Conservation (phyloP, 257 asterid species). For the Fraxinus pennsylvanica region DNA sequence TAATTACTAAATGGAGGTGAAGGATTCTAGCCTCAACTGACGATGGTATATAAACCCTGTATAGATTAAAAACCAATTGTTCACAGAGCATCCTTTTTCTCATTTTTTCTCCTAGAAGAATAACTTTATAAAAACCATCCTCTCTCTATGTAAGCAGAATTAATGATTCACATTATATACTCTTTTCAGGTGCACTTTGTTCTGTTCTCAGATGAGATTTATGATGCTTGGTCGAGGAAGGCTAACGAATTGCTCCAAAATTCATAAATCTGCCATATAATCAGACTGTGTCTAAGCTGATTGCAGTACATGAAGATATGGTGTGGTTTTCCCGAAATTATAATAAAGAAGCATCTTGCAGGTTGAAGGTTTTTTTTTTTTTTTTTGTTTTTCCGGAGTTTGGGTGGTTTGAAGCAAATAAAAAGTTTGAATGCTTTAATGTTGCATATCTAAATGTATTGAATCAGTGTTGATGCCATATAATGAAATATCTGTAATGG, state of each 20-base stretch:
- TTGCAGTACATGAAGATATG: neutral
- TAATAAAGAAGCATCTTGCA: neutral
- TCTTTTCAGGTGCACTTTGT: constrained; percentile 84
- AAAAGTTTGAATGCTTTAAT: neutral
- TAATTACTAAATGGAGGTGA: neutral
- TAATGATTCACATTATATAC: neutral
- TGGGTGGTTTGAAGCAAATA: neutral
- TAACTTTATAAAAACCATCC: neutral
- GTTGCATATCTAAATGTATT: neutral
- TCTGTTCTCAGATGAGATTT: constrained; percentile 72
- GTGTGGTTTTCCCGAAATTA: neutral
- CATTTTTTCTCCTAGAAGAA: neutral
- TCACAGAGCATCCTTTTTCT: neutral
- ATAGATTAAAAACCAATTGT: neutral
- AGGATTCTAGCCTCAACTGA: neutral
- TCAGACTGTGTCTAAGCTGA: neutral
- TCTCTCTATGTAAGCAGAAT: neutral
- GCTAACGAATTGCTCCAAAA: constrained; percentile 61
- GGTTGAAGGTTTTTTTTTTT: neutral
- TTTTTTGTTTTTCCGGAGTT: neutral
- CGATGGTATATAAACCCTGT: neutral
- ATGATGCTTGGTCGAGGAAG: constrained; percentile 68
- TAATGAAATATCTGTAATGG: too few relatives aligned
- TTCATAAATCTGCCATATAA: constrained; percentile 25
- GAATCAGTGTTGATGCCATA: neutral